These are phyloP conservation scores for Echinochloa phyllopogon DNA, from an alignment of 176 grass and related monocot species.

Conservation along the genomic window DNA sequence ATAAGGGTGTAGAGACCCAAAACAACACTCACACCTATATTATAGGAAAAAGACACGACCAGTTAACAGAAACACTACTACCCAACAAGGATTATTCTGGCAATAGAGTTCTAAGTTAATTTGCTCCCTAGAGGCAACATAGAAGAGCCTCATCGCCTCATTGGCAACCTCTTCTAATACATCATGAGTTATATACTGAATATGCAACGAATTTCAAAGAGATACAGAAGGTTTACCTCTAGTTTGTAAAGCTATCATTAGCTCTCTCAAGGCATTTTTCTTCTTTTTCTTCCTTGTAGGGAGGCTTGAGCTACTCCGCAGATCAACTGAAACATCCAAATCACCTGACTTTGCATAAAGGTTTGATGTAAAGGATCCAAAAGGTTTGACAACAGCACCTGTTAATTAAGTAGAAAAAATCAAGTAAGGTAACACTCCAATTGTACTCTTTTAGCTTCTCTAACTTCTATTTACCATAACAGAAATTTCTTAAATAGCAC, in stretches of 20 bases:
- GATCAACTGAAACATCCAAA: constrained; percentile 85
- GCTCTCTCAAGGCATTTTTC: constrained; percentile 51
- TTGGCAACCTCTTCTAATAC: not conserved
- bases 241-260: constrained; percentile 58
- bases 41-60: no score
- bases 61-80: no score
- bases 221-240: constrained; percentile 50
- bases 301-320: constrained; percentile 19
- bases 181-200: not conserved
- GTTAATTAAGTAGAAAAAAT: constrained; percentile 42
- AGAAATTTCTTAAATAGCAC: constrained; percentile 29
- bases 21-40: no score
- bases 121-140: not conserved
- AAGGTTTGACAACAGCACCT: constrained; percentile 69
- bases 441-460: not conserved
- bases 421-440: constrained; percentile 20
- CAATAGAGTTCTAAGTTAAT: not conserved
- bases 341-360: constrained; percentile 87
- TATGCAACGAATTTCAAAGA: not conserved
- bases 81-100: no score
- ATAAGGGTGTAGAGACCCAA: not conserved
- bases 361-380: constrained; percentile 91
- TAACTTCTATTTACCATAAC: constrained; percentile 17
- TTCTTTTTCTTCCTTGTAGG: constrained; percentile 52
- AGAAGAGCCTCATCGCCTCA: not conserved